A percentile compares a stretch with the other conserved stretches of the same genome.
phyloP scores from a whole-genome alignment of 2,329 filamentous ascomycete genomes.

The Aquanectria penicillioides region DNA sequence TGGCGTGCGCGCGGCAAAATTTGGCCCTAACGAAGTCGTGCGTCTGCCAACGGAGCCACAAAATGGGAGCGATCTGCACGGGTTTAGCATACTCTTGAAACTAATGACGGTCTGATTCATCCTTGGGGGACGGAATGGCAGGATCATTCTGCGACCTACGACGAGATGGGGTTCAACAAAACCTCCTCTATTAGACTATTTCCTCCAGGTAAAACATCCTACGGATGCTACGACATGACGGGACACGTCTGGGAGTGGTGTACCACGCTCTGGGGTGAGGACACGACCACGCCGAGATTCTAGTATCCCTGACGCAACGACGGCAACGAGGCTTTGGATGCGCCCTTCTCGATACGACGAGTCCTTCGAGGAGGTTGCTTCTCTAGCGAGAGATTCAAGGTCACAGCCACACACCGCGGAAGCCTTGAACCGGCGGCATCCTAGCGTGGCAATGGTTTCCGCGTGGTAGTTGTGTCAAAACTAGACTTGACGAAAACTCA shows the following conservation, averaged over 20 bases:
- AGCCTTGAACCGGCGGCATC: background rate
- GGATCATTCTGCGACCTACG: background rate
- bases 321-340: background rate
- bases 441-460: constrained; percentile 4
- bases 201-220: background rate
- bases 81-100: background rate
- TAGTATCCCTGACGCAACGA: constrained; percentile 1
- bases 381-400: background rate
- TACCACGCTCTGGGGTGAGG: constrained; percentile 1
- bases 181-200: background rate
- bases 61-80: constrained; percentile 6
- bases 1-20: constrained; percentile 1
- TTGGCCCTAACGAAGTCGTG: background rate
- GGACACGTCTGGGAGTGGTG: constrained; percentile 11
- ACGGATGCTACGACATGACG: background rate
- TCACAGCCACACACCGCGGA: background rate
- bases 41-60: background rate
- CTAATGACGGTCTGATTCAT: background rate
- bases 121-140: constrained; percentile 3
- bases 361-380: constrained; percentile 5
- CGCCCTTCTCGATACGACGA: background rate
- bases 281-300: background rate
- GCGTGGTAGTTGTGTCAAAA: background rate
- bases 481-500: background rate
- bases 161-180: background rate